Evolutionary conservation across 257 asterid species (phyloP).

Genomic region (Plectranthus barbatus): DNA sequence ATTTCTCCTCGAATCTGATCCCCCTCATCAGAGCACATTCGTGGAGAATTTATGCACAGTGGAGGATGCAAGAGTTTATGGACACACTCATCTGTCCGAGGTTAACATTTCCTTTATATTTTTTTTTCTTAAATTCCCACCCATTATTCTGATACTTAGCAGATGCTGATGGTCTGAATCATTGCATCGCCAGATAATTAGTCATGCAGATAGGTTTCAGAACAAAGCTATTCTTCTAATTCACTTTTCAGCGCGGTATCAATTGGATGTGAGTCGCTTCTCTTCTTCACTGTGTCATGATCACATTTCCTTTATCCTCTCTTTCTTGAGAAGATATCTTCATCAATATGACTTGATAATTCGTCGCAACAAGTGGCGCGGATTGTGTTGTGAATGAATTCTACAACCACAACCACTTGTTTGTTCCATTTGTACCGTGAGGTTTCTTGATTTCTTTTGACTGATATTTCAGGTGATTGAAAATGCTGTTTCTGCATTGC

Average conservation of each 20-base stretch:
- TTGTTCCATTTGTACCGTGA: neutral
- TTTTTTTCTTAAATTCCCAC: neutral
- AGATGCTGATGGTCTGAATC: slow-evolving; percentile 7
- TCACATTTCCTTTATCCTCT: neutral
- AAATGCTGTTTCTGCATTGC: slow-evolving; percentile 59
- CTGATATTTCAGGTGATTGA: slow-evolving; percentile 46
- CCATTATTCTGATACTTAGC: neutral
- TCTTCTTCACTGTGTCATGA: neutral
- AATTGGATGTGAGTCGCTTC: slow-evolving; percentile 54
- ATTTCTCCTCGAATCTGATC: slow-evolving; percentile 6
- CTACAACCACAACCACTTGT: neutral
- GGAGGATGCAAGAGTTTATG: slow-evolving; percentile 71
- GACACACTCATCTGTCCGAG: slow-evolving; percentile 95
- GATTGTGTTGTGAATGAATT: neutral
- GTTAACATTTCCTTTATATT: slow-evolving; percentile 22
- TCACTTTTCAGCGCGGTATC: slow-evolving; percentile 96
- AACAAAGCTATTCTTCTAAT: slow-evolving; percentile 91
- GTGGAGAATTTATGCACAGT: slow-evolving; percentile 53
- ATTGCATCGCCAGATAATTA: slow-evolving; percentile 44
- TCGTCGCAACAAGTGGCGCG: neutral
- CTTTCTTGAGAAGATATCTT: neutral
- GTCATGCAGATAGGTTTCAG: slow-evolving; percentile 56
- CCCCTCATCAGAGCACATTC: slow-evolving; percentile 63
- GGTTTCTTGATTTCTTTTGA: neutral
- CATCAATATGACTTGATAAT: neutral